These are phyloP conservation scores for Podospora pseudocomata DNA, from an alignment of 495 filamentous ascomycete genomes.

Conservation along the genomic window DNA sequence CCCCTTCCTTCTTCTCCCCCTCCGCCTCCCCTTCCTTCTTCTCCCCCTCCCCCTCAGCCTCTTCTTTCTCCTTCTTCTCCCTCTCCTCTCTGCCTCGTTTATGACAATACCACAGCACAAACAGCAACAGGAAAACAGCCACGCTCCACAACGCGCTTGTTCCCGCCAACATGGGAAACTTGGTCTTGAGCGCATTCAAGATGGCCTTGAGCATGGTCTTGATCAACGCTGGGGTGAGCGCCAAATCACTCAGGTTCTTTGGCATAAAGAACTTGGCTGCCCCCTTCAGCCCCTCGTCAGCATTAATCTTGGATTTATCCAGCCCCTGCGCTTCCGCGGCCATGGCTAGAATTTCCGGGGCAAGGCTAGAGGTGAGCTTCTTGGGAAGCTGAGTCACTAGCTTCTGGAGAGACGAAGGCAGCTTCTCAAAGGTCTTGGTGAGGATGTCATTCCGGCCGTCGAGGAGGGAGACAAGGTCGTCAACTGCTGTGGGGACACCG, in stretches of 20 bases:
- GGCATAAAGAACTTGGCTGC: constrained; percentile 39
- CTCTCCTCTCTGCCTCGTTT: constrained; percentile 84
- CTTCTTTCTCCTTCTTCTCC: constrained; percentile 60
- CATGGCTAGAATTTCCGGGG: constrained; percentile 74
- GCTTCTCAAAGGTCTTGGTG: constrained; percentile 66
- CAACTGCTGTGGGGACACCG: constrained; percentile 88
- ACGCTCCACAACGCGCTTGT: constrained; percentile 85
- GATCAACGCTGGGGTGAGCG: constrained; percentile 79
- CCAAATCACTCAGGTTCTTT: constrained; percentile 64
- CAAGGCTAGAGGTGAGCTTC: constrained; percentile 69
- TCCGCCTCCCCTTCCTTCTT: not conserved
- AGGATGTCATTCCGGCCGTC: constrained; percentile 74
- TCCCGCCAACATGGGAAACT: constrained; percentile 80
- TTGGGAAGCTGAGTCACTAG: constrained; percentile 80
- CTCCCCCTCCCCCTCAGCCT: constrained; percentile 7
- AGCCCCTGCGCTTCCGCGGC: constrained; percentile 68
- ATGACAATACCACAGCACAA: constrained; percentile 96
- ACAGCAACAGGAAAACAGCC: constrained; percentile 77
- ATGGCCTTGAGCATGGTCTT: constrained; percentile 79
- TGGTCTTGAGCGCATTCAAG: constrained; percentile 72
- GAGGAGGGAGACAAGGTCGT: constrained; percentile 78
- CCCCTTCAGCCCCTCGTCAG: constrained; percentile 29
- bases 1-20: constrained; percentile 3
- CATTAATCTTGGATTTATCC: constrained; percentile 21
- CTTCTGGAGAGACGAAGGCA: constrained; percentile 81